Percentiles rank a stretch among this genome's conserved stretches.
phyloP scores from a whole-genome alignment of 148 eudicot genomes.

The Diospyros lotus region DNA sequence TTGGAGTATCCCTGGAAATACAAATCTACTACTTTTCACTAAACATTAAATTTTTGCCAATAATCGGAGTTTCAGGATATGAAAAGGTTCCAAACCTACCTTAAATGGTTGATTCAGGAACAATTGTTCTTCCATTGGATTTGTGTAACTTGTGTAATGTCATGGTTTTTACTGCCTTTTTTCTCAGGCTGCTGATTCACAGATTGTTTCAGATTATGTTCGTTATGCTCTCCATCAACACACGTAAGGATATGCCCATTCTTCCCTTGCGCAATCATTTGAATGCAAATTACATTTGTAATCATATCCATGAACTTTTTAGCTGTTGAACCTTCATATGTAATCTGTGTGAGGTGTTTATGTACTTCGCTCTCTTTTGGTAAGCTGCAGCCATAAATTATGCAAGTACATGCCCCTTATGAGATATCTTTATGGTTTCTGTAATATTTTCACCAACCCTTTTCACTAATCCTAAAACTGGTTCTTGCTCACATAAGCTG shows the following conservation, averaged over 20 bases:
- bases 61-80: background rate
- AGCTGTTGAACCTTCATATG: background rate
- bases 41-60: background rate
- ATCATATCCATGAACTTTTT: background rate
- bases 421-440: background rate
- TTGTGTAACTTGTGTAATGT: background rate
- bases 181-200: conserved; percentile 96
- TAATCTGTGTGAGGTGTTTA: background rate
- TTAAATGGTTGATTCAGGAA: background rate
- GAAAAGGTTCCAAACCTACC: background rate
- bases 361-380: background rate
- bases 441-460: too few species aligned
- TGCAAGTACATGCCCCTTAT: background rate
- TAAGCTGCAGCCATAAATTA: background rate
- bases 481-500: background rate
- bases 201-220: conserved; percentile 87
- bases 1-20: background rate
- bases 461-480: background rate
- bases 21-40: background rate
- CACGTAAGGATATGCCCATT: conserved; percentile 50
- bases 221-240: conserved; percentile 96
- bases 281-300: too few species aligned
- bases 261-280: too few species aligned
- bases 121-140: background rate
- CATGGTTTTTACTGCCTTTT: background rate